A percentile compares a stretch with the other conserved stretches of the same genome.
Evolutionary conservation across 805 yeast species (phyloP).

Genomic region (Candida boleticola): DNA sequence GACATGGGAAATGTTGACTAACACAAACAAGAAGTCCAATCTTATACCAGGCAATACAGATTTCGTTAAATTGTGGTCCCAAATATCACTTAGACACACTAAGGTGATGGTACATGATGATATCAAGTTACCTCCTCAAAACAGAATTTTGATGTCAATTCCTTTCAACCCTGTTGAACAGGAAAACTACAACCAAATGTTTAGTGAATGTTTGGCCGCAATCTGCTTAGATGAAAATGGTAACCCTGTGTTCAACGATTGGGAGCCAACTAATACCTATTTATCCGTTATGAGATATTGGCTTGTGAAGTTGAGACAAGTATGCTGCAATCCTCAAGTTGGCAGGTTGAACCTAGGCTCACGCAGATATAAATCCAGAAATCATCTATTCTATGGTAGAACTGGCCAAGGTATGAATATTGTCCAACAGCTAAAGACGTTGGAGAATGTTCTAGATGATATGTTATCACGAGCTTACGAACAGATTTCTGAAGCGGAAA

Average conservation of each 20-base stretch:
- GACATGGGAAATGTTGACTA: conserved; percentile 37
- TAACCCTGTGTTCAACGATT: conserved; percentile 46
- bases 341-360: conserved; percentile 29
- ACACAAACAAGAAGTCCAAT: conserved; percentile 3
- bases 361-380: conserved; percentile 21
- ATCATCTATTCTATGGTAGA: conserved; percentile 9
- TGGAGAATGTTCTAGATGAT: conserved; percentile 66
- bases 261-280: conserved; percentile 45
- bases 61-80: conserved; percentile 47
- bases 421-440: conserved; percentile 34
- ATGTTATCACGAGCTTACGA: conserved; percentile 59
- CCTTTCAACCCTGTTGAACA: conserved; percentile 84
- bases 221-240: conserved; percentile 57
- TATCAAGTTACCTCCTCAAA: conserved; percentile 76
- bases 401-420: conserved; percentile 16
- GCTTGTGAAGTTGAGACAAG: conserved; percentile 67
- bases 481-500: conserved; percentile 47
- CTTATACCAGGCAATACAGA: conserved; percentile 21
- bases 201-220: conserved; percentile 54
- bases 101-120: conserved; percentile 79
- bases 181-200: conserved; percentile 69
- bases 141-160: conserved; percentile 62
- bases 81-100: conserved; percentile 72
- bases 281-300: conserved; percentile 58
- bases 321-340: conserved; percentile 78